phyloP scores from a whole-genome alignment of 345 rosid species.

The Acer campestre region DNA sequence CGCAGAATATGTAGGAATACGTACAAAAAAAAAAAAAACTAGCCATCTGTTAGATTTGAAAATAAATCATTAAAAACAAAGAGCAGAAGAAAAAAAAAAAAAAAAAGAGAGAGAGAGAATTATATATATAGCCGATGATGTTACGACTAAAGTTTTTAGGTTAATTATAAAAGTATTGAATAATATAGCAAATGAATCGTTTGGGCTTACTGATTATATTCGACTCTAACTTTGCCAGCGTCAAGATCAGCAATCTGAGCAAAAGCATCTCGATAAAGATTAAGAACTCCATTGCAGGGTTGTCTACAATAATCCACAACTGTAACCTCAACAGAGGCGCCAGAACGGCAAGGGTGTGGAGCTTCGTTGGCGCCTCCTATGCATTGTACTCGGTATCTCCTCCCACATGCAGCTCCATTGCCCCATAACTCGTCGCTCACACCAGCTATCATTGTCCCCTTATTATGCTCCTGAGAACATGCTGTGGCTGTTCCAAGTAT shows the following conservation, averaged over 20 bases:
- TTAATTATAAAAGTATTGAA: no score
- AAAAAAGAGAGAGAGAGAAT: no score
- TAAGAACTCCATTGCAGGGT: conserved; percentile 38
- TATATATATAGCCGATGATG: no score
- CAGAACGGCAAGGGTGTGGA: conserved; percentile 44
- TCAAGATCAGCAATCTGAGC: conserved; percentile 40
- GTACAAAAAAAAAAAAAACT: no score
- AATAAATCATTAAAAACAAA: no score
- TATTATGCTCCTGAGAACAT: no score
- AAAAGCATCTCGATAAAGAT: conserved; percentile 55
- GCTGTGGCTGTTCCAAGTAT: no score
- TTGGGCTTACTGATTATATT: conserved; percentile 27
- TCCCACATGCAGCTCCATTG: conserved; percentile 47
- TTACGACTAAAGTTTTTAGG: no score
- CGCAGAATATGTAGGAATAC: no score
- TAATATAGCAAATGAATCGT: no score
- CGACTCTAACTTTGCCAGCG: conserved; percentile 44
- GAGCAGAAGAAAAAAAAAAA: no score
- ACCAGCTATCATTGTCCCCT: conserved; percentile 56
- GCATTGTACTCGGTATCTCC: conserved; percentile 28
- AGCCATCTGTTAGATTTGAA: no score
- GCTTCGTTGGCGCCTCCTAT: conserved; percentile 34
- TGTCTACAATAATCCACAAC: conserved; percentile 46
- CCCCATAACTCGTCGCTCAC: conserved; percentile 53
- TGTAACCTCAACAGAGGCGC: conserved; percentile 31